Percentiles rank a stretch among this genome's conserved stretches.
Evolutionary conservation across 768 basidiomycete species (phyloP).

Genomic region (Boletus subparvulus): DNA sequence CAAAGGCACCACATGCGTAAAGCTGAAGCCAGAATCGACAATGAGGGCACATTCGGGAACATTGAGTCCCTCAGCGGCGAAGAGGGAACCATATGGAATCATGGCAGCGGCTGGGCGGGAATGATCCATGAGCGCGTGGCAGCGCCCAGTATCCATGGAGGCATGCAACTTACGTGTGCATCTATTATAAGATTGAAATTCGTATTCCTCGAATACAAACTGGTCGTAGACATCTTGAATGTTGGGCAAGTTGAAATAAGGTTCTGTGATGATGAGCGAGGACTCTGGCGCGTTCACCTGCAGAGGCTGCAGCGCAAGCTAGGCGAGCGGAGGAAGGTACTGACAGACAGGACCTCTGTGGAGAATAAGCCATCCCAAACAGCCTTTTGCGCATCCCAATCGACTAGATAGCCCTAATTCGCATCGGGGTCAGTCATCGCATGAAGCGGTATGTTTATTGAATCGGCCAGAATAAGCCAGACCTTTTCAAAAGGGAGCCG

Average conservation of each 20-base stretch:
- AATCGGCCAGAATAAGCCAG: constrained; percentile 1
- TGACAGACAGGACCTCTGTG: constrained; percentile 62
- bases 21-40: constrained; percentile 92
- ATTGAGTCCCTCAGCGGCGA: constrained; percentile 47
- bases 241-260: constrained; percentile 91
- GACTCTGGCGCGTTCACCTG: constrained; percentile 74
- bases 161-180: constrained; percentile 65
- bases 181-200: constrained; percentile 79
- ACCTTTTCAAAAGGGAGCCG: constrained; percentile 89
- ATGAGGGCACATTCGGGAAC: constrained; percentile 77
- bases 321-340: constrained; percentile 14
- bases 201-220: constrained; percentile 95
- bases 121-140: constrained; percentile 18
- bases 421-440: constrained; percentile 13
- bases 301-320: constrained; percentile 9
- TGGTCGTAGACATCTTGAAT: constrained; percentile 93
- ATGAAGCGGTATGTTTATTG: not conserved
- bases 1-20: constrained; percentile 87
- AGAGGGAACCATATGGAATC: constrained; percentile 73
- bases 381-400: constrained; percentile 95
- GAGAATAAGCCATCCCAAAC: constrained; percentile 93
- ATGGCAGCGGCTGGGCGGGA: constrained; percentile 67
- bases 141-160: constrained; percentile 20
- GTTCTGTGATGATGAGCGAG: constrained; percentile 86
- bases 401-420: constrained; percentile 82